A percentile compares a stretch with the other conserved stretches of the same genome.
phyloP scores from a whole-genome alignment of 305 asterid genomes.

The Fraxinus velutina region DNA sequence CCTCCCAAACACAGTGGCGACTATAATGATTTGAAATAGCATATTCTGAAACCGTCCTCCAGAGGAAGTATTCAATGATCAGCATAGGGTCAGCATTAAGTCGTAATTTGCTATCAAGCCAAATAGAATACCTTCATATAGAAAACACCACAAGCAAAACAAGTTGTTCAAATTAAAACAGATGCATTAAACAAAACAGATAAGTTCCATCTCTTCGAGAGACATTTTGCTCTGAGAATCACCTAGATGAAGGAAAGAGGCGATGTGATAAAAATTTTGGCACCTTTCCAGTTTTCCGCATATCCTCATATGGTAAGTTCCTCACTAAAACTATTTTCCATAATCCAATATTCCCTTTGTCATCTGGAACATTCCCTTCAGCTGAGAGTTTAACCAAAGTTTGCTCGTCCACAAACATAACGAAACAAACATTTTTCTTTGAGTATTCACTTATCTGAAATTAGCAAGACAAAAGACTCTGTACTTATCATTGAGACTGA shows the following conservation, averaged over 20 bases:
- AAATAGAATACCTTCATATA: constrained; percentile 69
- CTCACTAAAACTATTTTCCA: constrained; percentile 76
- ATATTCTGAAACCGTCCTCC: constrained; percentile 77
- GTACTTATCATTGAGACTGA: background rate
- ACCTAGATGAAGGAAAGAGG: constrained; percentile 94
- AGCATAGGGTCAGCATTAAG: constrained; percentile 79
- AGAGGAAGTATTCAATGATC: constrained; percentile 75
- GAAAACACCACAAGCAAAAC: constrained; percentile 18
- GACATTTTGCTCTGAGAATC: constrained; percentile 33
- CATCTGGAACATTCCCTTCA: constrained; percentile 76
- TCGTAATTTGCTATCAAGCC: constrained; percentile 94
- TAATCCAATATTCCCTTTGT: constrained; percentile 65
- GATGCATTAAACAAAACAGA: constrained; percentile 10
- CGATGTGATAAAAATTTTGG: constrained; percentile 85
- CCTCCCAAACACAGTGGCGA: constrained; percentile 96
- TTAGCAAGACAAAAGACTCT: constrained; percentile 10
- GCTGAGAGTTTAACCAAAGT: constrained; percentile 59
- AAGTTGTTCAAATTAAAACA: constrained; percentile 18
- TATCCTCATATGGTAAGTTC: constrained; percentile 73
- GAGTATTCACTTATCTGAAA: constrained; percentile 89
- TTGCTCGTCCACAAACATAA: constrained; percentile 81
- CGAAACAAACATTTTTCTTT: constrained; percentile 79
- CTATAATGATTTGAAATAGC: constrained; percentile 86
- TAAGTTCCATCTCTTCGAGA: constrained; percentile 18
- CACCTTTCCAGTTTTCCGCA: constrained; percentile 93